phyloP scores from a whole-genome alignment of 2,329 filamentous ascomycete species.

The Endothia cerciana region DNA sequence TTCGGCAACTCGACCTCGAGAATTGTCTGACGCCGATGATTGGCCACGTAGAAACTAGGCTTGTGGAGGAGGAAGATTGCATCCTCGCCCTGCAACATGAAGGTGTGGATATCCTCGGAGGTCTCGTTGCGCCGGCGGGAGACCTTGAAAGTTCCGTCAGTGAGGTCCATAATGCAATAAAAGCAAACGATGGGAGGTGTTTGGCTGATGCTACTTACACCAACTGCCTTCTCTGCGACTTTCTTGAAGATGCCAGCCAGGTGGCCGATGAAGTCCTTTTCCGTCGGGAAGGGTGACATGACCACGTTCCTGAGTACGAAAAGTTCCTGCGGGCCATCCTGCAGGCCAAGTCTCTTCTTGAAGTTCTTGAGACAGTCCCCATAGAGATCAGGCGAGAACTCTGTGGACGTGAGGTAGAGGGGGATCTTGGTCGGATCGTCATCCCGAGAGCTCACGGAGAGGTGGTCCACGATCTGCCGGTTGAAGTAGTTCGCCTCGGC shows the following conservation, averaged over 20 bases:
- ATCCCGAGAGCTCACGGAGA: slow-evolving; percentile 46
- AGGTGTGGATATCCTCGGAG: slow-evolving; percentile 41
- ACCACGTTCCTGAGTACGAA: slow-evolving; percentile 52
- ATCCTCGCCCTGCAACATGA: slow-evolving; percentile 43
- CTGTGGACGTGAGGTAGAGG: slow-evolving; percentile 50
- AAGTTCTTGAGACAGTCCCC: slow-evolving; percentile 46
- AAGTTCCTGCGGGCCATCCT: slow-evolving; percentile 40
- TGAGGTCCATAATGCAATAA: background rate
- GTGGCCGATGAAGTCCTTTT: slow-evolving; percentile 43
- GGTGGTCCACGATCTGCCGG: slow-evolving; percentile 45
- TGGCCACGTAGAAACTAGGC: slow-evolving; percentile 45
- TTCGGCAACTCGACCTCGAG: slow-evolving; percentile 35
- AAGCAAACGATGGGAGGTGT: too few relatives aligned
- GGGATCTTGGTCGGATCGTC: slow-evolving; percentile 46
- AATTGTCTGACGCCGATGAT: slow-evolving; percentile 45
- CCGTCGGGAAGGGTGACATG: slow-evolving; percentile 50
- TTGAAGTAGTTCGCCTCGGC: slow-evolving; percentile 55
- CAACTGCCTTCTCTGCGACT: slow-evolving; percentile 37
- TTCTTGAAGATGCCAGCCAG: slow-evolving; percentile 41
- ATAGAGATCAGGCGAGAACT: slow-evolving; percentile 46
- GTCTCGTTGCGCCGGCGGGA: slow-evolving; percentile 42
- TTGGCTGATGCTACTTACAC: background rate
- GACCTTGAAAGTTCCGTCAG: slow-evolving; percentile 26
- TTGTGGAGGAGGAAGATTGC: slow-evolving; percentile 41
- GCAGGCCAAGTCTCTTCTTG: slow-evolving; percentile 45